Evolutionary conservation across 306 rosid species (phyloP).

Genomic region (Amphicarpaea edgeworthii): DNA sequence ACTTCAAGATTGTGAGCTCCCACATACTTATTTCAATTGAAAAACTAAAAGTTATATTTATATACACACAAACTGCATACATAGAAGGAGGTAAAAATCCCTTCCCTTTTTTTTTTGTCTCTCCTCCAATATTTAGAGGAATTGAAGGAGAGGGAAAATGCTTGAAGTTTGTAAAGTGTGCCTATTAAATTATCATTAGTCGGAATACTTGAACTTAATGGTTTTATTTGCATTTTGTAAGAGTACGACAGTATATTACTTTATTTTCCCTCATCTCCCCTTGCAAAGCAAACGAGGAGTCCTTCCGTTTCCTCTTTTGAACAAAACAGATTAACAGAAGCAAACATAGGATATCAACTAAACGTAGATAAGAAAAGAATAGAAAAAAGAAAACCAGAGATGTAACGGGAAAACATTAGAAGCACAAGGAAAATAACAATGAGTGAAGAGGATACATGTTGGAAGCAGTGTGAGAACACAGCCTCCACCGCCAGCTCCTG

Average conservation of each 20-base stretch:
- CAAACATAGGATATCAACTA: constrained; percentile 1
- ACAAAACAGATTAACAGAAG: background rate
- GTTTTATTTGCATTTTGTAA: background rate
- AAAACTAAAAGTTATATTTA: background rate
- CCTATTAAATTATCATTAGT: background rate
- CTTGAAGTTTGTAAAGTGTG: constrained; percentile 1
- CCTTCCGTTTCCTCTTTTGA: background rate
- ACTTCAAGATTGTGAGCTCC: background rate
- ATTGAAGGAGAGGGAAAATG: background rate
- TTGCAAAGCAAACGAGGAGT: background rate
- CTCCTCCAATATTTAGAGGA: constrained; percentile 1
- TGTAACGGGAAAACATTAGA: constrained; percentile 25
- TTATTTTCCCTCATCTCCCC: background rate
- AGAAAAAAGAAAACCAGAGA: constrained; percentile 12
- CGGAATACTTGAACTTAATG: background rate
- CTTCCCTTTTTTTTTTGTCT: background rate
- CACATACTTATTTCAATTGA: background rate
- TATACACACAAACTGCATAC: background rate
- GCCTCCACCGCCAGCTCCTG: constrained; percentile 99
- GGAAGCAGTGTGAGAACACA: constrained; percentile 97
- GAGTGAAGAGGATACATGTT: constrained; percentile 75
- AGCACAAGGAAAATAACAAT: constrained; percentile 28
- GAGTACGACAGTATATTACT: background rate
- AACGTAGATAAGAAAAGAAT: constrained; percentile 9
- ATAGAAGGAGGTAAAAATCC: background rate